Conservation (phyloP, 306 rosid genomes). For the Trifolium subterraneum region DNA sequence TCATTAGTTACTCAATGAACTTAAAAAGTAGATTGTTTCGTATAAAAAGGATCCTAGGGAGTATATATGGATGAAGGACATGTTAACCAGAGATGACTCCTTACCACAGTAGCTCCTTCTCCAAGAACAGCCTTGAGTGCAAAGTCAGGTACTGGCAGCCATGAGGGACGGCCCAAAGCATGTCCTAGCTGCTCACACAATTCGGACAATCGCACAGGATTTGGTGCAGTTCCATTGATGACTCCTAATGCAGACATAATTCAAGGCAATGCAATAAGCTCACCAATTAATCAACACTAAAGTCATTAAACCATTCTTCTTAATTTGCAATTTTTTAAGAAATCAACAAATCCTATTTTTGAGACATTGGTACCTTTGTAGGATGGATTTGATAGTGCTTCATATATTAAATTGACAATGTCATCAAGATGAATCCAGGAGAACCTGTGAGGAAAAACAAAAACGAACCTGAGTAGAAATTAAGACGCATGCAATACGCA, state of each 20-base stretch:
- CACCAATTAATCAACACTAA: background rate
- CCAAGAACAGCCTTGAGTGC: constrained; percentile 97
- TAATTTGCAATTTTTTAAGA: background rate
- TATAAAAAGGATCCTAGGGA: too few species aligned
- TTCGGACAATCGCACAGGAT: constrained; percentile 77
- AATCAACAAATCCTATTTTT: constrained; percentile 1
- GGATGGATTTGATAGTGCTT: constrained; percentile 86
- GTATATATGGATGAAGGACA: background rate
- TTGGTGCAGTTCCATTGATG: constrained; percentile 97
- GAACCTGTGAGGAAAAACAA: constrained; percentile 58
- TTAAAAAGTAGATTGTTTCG: too few species aligned
- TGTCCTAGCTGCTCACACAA: constrained; percentile 80
- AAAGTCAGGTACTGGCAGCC: constrained; percentile 90
- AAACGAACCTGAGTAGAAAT: constrained; percentile 24
- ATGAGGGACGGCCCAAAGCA: constrained; percentile 88
- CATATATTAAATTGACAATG: constrained; percentile 85
- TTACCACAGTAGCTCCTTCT: constrained; percentile 96
- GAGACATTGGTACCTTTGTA: constrained; percentile 63
- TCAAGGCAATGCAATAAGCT: constrained; percentile 32
- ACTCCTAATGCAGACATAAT: constrained; percentile 60
- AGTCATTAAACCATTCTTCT: background rate
- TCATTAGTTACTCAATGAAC: too few species aligned
- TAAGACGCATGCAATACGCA: constrained; percentile 2
- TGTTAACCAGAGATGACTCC: constrained; percentile 1
- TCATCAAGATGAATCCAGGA: constrained; percentile 99